Percentiles rank a stretch among this genome's conserved stretches.
Evolutionary conservation across 2,329 filamentous ascomycete genomes (phyloP).

Genomic region (Hymenoscyphus fructigenus): DNA sequence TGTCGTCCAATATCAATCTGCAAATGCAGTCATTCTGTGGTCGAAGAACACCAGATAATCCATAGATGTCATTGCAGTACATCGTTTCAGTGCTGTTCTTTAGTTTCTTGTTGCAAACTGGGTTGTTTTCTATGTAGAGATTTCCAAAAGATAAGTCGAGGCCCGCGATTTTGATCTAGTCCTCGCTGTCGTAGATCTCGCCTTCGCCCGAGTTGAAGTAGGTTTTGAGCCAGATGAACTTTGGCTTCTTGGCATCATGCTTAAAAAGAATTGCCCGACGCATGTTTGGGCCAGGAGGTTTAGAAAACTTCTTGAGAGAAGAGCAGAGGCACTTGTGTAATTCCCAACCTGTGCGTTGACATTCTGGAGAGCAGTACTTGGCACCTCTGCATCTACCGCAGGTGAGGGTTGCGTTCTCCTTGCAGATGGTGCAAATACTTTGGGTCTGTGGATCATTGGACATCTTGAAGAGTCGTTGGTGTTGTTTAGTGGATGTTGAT

Average conservation of each 20-base stretch:
- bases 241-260: background rate
- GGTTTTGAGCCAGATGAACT: background rate
- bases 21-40: background rate
- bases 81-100: background rate
- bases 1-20: background rate
- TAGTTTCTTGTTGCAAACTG: background rate
- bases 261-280: background rate
- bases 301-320: background rate
- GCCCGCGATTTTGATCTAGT: background rate
- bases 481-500: no score
- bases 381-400: background rate
- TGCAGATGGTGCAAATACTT: background rate
- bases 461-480: no score
- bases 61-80: background rate
- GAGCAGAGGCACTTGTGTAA: background rate
- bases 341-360: conserved; percentile 2
- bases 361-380: conserved; percentile 1
- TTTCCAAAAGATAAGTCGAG: background rate
- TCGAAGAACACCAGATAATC: background rate
- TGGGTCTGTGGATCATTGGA: background rate
- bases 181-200: background rate
- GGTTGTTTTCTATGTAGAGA: background rate
- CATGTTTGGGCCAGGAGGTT: background rate
- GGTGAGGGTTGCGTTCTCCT: background rate
- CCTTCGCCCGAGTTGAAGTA: background rate